Base-by-base conservation (phyloP, 805 yeast genomes). In the Ogataea ganodermae region DNA sequence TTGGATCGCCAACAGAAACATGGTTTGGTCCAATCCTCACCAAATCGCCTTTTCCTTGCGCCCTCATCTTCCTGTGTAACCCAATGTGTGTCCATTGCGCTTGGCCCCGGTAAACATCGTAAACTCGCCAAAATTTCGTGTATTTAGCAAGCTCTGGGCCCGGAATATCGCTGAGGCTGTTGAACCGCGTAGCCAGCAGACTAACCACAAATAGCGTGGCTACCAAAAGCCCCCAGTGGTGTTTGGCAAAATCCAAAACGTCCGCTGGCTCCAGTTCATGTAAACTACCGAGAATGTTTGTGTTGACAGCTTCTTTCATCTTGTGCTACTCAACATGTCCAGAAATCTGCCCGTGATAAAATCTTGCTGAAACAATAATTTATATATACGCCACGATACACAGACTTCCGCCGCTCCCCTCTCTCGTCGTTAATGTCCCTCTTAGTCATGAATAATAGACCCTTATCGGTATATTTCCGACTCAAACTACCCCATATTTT, bases 21-120 rank as follows among this genome's bases (percentile, higher is more conserved):
- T 51, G 52, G 35, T 51, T 51, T 5, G 52, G 55, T 22, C 50
- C 55, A 33, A 48, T 51, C 33, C 50, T 45, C 27, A 48, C 45
- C 32, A 51, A 37, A 6, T 45, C 48, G 14, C 55, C 55, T 21
- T 44, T 37, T 28, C 49, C 46, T 16, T 35, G 27, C 18, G 39
- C 33, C 22, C 48, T 41, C 18, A 44, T 18, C 28, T 51, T 13
- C 31, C 48, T 51, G 28, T 51, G 55, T 22, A 48, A 30, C 5
- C 35, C 45, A n/a, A 51, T 51, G 16, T 45, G 48, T 6, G 52
- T 51, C 48, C 43, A 30, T 7, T 51, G 55, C 2, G 52, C 46
- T 20, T 45, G 36, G 20, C 55, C 55, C 18, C 39, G 42, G 23
- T 37, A 48, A 26, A 48, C 50, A 23, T 51, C 52, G 31, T 45